Conservation (phyloP, 805 yeast genomes). For the Yamadazyma takamatsuzukensis region DNA sequence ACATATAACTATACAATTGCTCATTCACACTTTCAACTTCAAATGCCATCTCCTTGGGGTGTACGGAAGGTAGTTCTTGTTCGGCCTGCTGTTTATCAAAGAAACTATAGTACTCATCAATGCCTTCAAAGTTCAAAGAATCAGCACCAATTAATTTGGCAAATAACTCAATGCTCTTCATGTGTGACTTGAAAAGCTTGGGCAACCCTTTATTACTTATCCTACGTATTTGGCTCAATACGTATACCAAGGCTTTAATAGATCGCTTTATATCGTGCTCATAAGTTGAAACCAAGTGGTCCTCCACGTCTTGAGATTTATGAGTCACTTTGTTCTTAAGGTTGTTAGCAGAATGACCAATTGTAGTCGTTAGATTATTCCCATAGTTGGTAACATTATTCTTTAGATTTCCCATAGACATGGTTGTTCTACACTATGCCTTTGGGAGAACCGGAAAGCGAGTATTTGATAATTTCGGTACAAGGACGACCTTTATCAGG, state of each 20-base stretch:
- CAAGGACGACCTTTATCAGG: no score
- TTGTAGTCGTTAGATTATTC: slow-evolving; percentile 8
- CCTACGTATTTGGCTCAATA: slow-evolving; percentile 24
- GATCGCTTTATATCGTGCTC: slow-evolving; percentile 40
- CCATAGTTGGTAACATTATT: slow-evolving; percentile 12
- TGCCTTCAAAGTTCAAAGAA: slow-evolving; percentile 34
- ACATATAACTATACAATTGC: slow-evolving; percentile 24
- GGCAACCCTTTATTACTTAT: slow-evolving; percentile 25
- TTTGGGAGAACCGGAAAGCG: no score
- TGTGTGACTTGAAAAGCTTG: slow-evolving; percentile 27
- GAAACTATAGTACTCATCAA: slow-evolving; percentile 25
- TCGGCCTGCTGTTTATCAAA: slow-evolving; percentile 26
- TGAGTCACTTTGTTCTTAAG: slow-evolving; percentile 8
- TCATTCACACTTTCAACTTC: slow-evolving; percentile 20
- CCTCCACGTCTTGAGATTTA: slow-evolving; percentile 27
- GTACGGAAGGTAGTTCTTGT: slow-evolving; percentile 27
- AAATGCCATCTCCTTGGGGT: slow-evolving; percentile 33
- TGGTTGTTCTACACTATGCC: no score
- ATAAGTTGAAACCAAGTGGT: slow-evolving; percentile 38
- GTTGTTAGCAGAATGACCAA: slow-evolving; percentile 4
- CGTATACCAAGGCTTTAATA: slow-evolving; percentile 41
- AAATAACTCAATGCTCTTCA: slow-evolving; percentile 27
- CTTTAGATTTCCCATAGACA: slow-evolving; percentile 13
- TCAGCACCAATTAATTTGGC: slow-evolving; percentile 27
- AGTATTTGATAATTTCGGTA: no score